Evolutionary conservation across 1,284 basidiomycete species (phyloP).

Genomic region (Puccinia horiana): DNA sequence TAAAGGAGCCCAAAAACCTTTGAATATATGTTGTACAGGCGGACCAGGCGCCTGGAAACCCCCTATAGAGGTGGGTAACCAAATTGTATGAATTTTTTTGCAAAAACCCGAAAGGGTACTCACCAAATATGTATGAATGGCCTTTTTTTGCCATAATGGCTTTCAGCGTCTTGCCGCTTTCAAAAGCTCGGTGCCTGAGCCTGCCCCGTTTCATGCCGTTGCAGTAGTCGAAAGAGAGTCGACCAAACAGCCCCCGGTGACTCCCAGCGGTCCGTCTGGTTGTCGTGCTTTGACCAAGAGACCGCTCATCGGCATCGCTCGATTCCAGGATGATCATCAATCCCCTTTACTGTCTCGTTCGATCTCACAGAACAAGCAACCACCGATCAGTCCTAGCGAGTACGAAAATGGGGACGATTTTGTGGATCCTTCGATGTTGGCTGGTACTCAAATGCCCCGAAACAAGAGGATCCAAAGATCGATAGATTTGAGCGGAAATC

Average conservation of each 20-base stretch:
- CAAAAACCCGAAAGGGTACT: too few species aligned
- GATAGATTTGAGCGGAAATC: neutral
- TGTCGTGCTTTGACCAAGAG: neutral
- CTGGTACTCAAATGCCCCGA: conserved; percentile 20
- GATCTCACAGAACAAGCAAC: neutral
- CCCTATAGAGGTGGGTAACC: too few species aligned
- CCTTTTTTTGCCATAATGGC: too few species aligned
- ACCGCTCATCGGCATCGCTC: neutral
- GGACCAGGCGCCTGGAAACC: neutral
- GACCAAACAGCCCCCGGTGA: neutral
- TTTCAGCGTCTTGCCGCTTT: conserved; percentile 13
- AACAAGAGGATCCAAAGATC: neutral
- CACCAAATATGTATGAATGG: too few species aligned
- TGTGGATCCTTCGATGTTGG: neutral
- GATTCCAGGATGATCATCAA: neutral
- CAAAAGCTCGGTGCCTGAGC: conserved; percentile 10
- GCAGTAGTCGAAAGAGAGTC: neutral
- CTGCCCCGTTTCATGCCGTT: neutral
- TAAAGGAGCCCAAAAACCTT: conserved; percentile 25
- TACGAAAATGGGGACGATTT: conserved; percentile 7
- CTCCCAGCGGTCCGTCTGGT: neutral
- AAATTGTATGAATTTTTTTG: too few species aligned
- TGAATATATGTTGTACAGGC: neutral
- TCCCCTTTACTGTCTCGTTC: neutral
- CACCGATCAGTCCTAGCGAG: neutral